Evolutionary conservation across 1,284 basidiomycete genomes (phyloP).

Genomic region (Apiotrichum domesticum): DNA sequence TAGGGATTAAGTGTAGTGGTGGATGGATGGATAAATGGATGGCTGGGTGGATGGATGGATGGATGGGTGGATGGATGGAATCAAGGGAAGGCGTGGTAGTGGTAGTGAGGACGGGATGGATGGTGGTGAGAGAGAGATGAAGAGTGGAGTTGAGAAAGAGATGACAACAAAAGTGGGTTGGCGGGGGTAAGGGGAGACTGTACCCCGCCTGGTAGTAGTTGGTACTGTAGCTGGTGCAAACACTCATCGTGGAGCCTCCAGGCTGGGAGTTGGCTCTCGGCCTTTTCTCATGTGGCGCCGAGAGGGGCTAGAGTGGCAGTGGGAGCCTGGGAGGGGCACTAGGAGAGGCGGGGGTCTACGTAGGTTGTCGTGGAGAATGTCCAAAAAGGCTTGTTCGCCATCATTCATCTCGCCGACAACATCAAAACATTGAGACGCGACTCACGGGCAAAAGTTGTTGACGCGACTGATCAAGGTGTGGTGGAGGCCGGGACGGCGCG

Average conservation of each 20-base stretch:
- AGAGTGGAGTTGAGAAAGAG: neutral
- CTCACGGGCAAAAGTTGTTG: conserved; percentile 9
- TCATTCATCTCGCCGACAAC: conserved; percentile 5
- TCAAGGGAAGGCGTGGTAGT: neutral
- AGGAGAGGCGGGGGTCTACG: neutral
- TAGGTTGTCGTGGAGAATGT: too few species aligned
- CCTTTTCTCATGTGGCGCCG: conserved; percentile 5
- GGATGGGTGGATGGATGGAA: neutral
- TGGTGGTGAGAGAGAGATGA: neutral
- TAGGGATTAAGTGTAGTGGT: neutral
- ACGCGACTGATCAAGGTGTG: neutral
- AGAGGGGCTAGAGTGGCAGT: neutral
- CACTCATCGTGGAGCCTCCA: too few species aligned
- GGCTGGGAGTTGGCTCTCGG: neutral
- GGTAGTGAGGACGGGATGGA: neutral
- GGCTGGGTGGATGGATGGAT: neutral
- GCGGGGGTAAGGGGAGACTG: neutral
- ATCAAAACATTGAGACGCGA: neutral
- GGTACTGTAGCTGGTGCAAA: too few species aligned
- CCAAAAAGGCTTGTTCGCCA: neutral
- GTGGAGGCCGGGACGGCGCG: neutral
- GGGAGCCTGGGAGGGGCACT: too few species aligned
- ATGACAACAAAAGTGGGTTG: neutral
- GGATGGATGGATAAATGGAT: neutral
- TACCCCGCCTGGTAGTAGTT: too few species aligned